Evolutionary conservation across 176 grass and related monocot species (phyloP).

Genomic region (Triticum urartu): DNA sequence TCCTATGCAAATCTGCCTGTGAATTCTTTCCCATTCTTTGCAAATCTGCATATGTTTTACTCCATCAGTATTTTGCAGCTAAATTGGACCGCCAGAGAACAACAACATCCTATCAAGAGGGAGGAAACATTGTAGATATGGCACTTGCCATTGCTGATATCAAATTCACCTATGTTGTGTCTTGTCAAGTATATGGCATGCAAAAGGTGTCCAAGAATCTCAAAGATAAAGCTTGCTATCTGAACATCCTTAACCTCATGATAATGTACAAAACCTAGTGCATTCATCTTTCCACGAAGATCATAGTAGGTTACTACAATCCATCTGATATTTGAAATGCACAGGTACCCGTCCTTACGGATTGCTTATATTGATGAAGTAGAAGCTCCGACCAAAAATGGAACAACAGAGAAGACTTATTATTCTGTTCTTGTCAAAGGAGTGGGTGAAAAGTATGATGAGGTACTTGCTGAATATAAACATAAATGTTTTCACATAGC

Average conservation of each 20-base stretch:
- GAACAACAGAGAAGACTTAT: slow-evolving; percentile 64
- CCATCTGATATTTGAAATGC: slow-evolving; percentile 28
- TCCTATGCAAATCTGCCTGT: not conserved
- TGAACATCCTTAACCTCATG: slow-evolving; percentile 94
- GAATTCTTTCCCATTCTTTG: slow-evolving; percentile 5
- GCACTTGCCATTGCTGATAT: slow-evolving; percentile 71
- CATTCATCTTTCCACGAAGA: not conserved
- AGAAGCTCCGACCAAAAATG: slow-evolving; percentile 42
- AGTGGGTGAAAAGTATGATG: slow-evolving; percentile 67
- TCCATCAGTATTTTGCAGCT: slow-evolving; percentile 39
- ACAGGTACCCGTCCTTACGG: slow-evolving; percentile 67
- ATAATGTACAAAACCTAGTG: slow-evolving; percentile 40
- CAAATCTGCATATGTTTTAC: slow-evolving; percentile 7
- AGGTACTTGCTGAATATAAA: slow-evolving; percentile 52
- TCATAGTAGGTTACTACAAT: slow-evolving; percentile 1
- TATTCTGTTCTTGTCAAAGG: slow-evolving; percentile 99
- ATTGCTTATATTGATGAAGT: slow-evolving; percentile 91
- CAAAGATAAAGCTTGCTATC: slow-evolving; percentile 60
- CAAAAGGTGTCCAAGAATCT: slow-evolving; percentile 62
- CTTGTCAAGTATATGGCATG: slow-evolving; percentile 90
- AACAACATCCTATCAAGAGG: slow-evolving; percentile 33
- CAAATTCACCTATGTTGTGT: slow-evolving; percentile 97
- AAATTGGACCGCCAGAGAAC: slow-evolving; percentile 29
- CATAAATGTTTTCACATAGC: slow-evolving; percentile 6
- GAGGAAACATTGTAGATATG: not conserved